phyloP scores from a whole-genome alignment of 2,329 filamentous ascomycete species.

The Paramyrothecium sp. region DNA sequence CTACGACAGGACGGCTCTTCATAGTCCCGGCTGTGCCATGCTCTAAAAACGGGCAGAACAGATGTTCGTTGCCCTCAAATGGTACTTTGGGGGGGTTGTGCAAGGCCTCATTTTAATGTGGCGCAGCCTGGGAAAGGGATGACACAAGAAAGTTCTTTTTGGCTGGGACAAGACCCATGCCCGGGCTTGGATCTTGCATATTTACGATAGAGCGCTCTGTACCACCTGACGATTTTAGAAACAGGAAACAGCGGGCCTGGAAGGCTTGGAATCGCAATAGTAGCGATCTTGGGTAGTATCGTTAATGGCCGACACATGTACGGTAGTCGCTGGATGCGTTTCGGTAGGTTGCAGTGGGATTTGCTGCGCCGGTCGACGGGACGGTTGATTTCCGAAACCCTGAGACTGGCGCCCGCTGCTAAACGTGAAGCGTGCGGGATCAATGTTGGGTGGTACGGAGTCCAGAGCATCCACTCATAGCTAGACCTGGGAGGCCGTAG shows the following conservation, averaged over 20 bases:
- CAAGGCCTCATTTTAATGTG: too few species aligned
- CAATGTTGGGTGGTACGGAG: not conserved
- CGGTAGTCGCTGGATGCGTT: not conserved
- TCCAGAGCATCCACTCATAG: not conserved
- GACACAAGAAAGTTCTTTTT: too few species aligned
- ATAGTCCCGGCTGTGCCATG: not conserved
- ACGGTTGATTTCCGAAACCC: not conserved
- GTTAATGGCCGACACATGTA: not conserved
- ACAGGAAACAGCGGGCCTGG: not conserved
- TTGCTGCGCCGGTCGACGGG: too few species aligned
- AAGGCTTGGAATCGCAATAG: not conserved
- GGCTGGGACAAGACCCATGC: too few species aligned
- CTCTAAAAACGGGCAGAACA: not conserved
- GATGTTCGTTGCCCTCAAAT: not conserved
- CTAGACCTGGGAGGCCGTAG: not conserved
- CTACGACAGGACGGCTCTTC: too few species aligned
- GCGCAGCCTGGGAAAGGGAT: too few species aligned
- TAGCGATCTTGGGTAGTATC: not conserved
- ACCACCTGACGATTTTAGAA: not conserved
- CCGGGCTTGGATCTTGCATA: not conserved
- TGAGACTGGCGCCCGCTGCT: not conserved
- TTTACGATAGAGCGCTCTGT: not conserved
- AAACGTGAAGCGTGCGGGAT: not conserved
- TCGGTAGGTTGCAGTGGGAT: not conserved
- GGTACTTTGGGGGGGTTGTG: too few species aligned